Base-by-base conservation (phyloP, 495 filamentous ascomycete genomes). In the Ascodesmis nigricans region DNA sequence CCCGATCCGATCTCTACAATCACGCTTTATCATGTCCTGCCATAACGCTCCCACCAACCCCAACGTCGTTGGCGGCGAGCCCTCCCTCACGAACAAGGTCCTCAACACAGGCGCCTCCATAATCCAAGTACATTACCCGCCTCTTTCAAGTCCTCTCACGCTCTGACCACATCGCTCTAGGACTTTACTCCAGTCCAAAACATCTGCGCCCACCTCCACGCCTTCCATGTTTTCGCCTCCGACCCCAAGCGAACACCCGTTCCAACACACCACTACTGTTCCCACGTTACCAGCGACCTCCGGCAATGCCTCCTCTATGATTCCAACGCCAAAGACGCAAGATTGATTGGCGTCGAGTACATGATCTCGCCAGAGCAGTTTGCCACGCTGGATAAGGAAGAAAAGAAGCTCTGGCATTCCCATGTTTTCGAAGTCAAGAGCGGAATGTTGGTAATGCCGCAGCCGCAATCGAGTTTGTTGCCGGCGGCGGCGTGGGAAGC, bases 251-350 rank as follows among this genome's bases (percentile, higher is more conserved):
- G 75, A 15, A 31, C 27, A n/a, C 61, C 57, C 39, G 67, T 91
- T 17, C 78, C 87, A 47, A 60, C 77, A 2, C 79, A 83, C 50
- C 81, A 91, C 51, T 91, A 87, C 57, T 91, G 80, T 50, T 59
- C 70, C 7, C 78, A 83, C 45, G 40, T 90, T 5, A 79, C 21
- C 18, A 19, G 27, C 64, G 71, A 75, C 43, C 53, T 75, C 35
- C 67, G 79, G 14, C 78, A 83, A 61, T 93, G 84, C 47, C 64
- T 92, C 24, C 67, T 92, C 32, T 91, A 91, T 61, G 78, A 84
- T 54, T 62, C 64, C 1, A 58, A 69, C 0, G 54, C 55, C 0
- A 56, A 64, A 11, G 69, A 69, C 29, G 79, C 81, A 5, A 63
- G 73, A 2, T 60, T 91, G 8, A 72, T 91, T 40, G 81, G 82